These are phyloP conservation scores for Saccharomycopsis selenospora DNA, from an alignment of 805 yeast genomes.

Conservation along the genomic window DNA sequence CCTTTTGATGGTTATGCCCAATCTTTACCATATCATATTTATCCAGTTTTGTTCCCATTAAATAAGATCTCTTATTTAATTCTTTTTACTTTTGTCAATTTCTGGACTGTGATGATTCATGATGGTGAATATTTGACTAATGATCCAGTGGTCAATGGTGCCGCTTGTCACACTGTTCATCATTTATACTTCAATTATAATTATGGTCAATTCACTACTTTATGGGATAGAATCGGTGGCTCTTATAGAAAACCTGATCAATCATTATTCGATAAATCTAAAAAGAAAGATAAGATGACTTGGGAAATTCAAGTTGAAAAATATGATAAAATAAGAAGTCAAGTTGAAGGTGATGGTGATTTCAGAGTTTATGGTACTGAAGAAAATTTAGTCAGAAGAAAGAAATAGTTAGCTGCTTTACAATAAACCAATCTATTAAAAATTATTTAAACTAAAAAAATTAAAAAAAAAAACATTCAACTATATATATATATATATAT, in stretches of 20 bases:
- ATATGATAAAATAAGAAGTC: slow-evolving; percentile 72
- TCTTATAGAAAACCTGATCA: slow-evolving; percentile 90
- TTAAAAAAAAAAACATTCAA: too few species aligned
- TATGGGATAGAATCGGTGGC: slow-evolving; percentile 96
- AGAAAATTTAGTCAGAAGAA: slow-evolving; percentile 29
- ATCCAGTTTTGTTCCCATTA: slow-evolving; percentile 86
- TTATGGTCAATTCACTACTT: slow-evolving; percentile 95
- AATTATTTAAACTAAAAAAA: too few species aligned
- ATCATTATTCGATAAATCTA: slow-evolving; percentile 63
- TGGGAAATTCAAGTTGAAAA: slow-evolving; percentile 65
- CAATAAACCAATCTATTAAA: too few species aligned
- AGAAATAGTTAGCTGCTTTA: too few species aligned
- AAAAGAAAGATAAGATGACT: slow-evolving; percentile 48
- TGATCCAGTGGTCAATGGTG: slow-evolving; percentile 92
- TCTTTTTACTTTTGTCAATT: slow-evolving; percentile 84
- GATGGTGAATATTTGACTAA: slow-evolving; percentile 94
- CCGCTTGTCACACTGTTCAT: slow-evolving; percentile 97
- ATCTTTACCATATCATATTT: slow-evolving; percentile 87
- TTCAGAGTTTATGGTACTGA: slow-evolving; percentile 64
- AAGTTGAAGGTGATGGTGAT: slow-evolving; percentile 71
- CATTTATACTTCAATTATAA: slow-evolving; percentile 96
- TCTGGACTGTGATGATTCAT: slow-evolving; percentile 98
- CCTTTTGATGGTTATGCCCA: slow-evolving; percentile 95
- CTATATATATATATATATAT: too few species aligned
- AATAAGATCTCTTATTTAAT: slow-evolving; percentile 78